Evolutionary conservation across 2,329 filamentous ascomycete species (phyloP).

Genomic region (Penicillium sp.): DNA sequence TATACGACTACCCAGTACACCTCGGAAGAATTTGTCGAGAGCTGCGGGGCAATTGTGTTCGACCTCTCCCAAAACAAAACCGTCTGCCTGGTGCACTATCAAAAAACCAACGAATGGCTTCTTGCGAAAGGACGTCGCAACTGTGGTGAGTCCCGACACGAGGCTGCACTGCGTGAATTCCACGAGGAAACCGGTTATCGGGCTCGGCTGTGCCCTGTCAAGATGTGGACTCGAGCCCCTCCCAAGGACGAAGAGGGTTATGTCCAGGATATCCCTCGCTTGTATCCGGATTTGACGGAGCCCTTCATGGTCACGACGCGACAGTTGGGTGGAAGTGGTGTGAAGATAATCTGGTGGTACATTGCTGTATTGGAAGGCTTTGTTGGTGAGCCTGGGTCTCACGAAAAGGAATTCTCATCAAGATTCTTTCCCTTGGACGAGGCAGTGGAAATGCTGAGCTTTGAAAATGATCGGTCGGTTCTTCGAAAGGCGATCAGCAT

Average conservation of each 20-base stretch:
- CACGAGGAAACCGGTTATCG: not conserved
- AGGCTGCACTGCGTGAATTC: not conserved
- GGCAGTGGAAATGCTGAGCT: not conserved
- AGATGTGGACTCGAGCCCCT: not conserved
- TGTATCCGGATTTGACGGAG: not conserved
- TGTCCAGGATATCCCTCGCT: not conserved
- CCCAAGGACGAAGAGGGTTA: not conserved
- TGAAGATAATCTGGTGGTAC: not conserved
- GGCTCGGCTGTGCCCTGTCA: not conserved
- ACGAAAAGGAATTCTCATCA: not conserved
- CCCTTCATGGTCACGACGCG: not conserved
- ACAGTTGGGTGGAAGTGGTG: not conserved
- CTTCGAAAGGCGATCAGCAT: constrained; percentile 4
- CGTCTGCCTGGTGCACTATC: not conserved
- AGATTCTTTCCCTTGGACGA: not conserved
- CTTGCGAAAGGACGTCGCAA: not conserved
- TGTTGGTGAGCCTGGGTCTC: not conserved
- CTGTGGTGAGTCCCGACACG: not conserved
- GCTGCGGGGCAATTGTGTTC: constrained; percentile 30
- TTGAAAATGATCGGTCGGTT: constrained; percentile 1
- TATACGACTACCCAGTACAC: not conserved
- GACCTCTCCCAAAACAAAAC: not conserved
- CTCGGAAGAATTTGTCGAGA: not conserved
- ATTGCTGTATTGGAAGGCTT: not conserved
- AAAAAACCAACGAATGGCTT: not conserved